phyloP scores from a whole-genome alignment of 1,139 yeast genomes.

The Debaryomycetaceae sp. region DNA sequence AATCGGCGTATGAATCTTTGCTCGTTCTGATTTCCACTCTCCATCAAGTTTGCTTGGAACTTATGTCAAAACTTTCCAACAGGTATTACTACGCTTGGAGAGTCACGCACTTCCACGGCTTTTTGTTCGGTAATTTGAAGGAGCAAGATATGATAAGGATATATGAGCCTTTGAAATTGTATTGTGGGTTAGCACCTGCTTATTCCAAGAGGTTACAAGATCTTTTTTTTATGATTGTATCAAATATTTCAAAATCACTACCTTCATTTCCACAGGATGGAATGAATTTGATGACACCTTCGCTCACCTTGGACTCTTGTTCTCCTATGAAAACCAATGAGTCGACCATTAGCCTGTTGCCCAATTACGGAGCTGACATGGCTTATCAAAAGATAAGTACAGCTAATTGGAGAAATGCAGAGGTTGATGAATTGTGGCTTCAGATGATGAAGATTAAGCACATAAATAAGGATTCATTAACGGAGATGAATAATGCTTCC shows the following conservation, averaged over 20 bases:
- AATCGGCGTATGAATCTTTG: neutral
- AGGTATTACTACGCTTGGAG: slow-evolving; percentile 40
- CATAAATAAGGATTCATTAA: slow-evolving; percentile 27
- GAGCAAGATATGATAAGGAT: neutral
- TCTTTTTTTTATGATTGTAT: too few relatives aligned
- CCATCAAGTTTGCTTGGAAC: slow-evolving; percentile 16
- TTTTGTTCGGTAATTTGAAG: neutral
- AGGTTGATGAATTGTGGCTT: slow-evolving; percentile 27
- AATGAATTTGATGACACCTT: neutral
- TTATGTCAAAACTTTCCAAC: slow-evolving; percentile 18
- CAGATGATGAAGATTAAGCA: slow-evolving; percentile 25
- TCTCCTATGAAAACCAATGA: neutral
- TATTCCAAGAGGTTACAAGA: too few relatives aligned
- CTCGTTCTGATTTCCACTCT: slow-evolving; percentile 8
- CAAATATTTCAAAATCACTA: neutral
- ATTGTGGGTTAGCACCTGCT: neutral
- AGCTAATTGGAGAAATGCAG: slow-evolving; percentile 6
- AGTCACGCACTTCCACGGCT: slow-evolving; percentile 17
- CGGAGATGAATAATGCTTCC: neutral
- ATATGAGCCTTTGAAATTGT: neutral
- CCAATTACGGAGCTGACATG: neutral
- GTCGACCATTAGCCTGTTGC: neutral
- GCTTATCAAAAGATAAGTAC: too few relatives aligned
- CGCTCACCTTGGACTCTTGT: neutral
- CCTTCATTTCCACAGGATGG: neutral